A percentile compares a stretch with the other conserved stretches of the same genome.
These are phyloP conservation scores for Eremomyces bilateralis DNA, from an alignment of 495 filamentous ascomycete genomes.

Conservation along the genomic window DNA sequence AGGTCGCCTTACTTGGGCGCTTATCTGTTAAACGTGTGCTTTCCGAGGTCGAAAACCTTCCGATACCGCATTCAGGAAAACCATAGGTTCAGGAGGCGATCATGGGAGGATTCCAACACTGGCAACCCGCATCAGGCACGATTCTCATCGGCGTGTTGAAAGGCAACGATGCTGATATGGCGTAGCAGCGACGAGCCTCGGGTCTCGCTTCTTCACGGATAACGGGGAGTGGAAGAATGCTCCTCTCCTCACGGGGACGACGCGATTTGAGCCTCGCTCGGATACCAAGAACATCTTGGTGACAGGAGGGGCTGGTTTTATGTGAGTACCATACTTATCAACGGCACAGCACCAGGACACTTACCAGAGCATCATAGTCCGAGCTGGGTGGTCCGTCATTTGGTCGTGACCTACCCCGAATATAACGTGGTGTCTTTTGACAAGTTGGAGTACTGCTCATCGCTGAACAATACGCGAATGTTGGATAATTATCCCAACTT, in stretches of 20 bases:
- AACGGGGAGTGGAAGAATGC: slow-evolving; percentile 37
- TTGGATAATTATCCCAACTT: slow-evolving; percentile 44
- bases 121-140: too few relatives aligned
- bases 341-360: background rate
- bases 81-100: too few relatives aligned
- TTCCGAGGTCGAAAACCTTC: too few relatives aligned
- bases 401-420: slow-evolving; percentile 40
- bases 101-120: too few relatives aligned
- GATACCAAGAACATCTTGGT: slow-evolving; percentile 52
- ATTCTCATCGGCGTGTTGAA: too few relatives aligned
- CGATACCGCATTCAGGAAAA: too few relatives aligned
- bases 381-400: slow-evolving; percentile 52
- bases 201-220: slow-evolving; percentile 7
- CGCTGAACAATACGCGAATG: slow-evolving; percentile 42
- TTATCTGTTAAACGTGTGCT: too few relatives aligned
- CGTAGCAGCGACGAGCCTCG: too few relatives aligned
- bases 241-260: slow-evolving; percentile 38
- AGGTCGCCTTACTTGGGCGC: too few relatives aligned
- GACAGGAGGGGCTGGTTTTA: slow-evolving; percentile 52
- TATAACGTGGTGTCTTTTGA: slow-evolving; percentile 61
- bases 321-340: slow-evolving; percentile 24
- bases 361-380: slow-evolving; percentile 22
- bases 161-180: too few relatives aligned
- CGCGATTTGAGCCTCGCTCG: slow-evolving; percentile 35
- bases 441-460: slow-evolving; percentile 54